Evolutionary conservation across 148 eudicot species (phyloP), one percentile per base, ranked within the genome.

Genomic region (Vaccinium vitisidaea): DNA sequence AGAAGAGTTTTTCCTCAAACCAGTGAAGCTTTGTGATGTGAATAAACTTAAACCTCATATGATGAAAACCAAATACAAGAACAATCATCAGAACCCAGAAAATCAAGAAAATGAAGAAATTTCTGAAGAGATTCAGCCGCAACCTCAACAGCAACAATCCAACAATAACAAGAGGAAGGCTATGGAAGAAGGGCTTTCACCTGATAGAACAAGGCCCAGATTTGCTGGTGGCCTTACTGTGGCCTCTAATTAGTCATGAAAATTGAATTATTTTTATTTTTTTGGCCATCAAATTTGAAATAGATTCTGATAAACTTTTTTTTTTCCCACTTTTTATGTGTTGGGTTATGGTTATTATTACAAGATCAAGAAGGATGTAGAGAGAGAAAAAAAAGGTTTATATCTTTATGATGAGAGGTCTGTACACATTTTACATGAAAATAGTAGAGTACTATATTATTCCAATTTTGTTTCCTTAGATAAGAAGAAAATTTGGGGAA

Each of bases 1-100:
- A 70, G 95, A 96, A 54, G 99, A 96, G 50, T 96, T 96, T 83
- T 92, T 96, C 81, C 92, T 96, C 1, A 96, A 96, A 90, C 99
- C 99, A 70, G 99, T 96, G 80, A 86, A 89, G 25, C 75, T 88
- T 82, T 86, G 97, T 43, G 99, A 96, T 91, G 95, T 96, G 77
- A 91, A 86, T 86, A 96, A 92, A 88, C 95, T 96, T 39, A 92
- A 81, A 84, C 95, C 98, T 39, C 97, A 96, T 84, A 90, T 96
- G 88, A 87, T 93, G 88, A 94, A 90, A 88, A 90, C 97, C 84
- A 93, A 89, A 89, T 74, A 55, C 69, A 88, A 86, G 48, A 83
- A 82, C 39, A 84, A 80, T 74, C 81, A 84, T 49, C 85, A 69
- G 69, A 83, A 88, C 50, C 88, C 75, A 52, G 84, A 87, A 19